Conservation (phyloP, 208 protist genomes). For the Trypanosoma vivax region DNA sequence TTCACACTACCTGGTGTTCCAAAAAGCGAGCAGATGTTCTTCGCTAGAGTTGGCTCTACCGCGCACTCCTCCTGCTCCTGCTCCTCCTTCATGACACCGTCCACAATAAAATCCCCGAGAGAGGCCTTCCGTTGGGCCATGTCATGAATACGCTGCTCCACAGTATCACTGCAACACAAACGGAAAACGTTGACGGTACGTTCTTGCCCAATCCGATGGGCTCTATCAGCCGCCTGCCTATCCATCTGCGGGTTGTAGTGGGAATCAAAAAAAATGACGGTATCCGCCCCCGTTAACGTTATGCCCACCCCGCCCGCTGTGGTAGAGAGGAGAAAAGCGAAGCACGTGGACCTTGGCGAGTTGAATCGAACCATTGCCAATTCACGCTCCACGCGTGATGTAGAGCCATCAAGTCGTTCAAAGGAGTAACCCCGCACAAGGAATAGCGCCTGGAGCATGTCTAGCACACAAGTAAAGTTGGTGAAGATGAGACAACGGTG, state of each 20-base stretch:
- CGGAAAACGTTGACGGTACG: conserved; percentile 93
- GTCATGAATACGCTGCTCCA: conserved; percentile 94
- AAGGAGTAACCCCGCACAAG: conserved; percentile 62
- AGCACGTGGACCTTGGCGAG: conserved; percentile 67
- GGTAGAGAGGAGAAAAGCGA: conserved; percentile 96
- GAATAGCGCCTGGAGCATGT: conserved; percentile 81
- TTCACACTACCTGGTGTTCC: conserved; percentile 18
- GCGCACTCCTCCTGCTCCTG: conserved; percentile 16
- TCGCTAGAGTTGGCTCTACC: conserved; percentile 21
- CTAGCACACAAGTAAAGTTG: conserved; percentile 85
- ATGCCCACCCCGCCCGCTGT: conserved; percentile 97
- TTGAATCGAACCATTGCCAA: conserved; percentile 93
- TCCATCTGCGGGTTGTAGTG: conserved; percentile 99
- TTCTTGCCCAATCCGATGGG: conserved; percentile 95
- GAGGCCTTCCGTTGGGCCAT: conserved; percentile 90
- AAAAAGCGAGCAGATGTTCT: conserved; percentile 55
- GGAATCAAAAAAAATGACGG: conserved; percentile 94
- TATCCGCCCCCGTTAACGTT: conserved; percentile 95
- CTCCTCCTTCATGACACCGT: conserved; percentile 24
- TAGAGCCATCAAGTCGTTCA: conserved; percentile 79
- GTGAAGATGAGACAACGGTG: conserved; percentile 89
- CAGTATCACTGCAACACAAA: conserved; percentile 89
- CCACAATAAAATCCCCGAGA: conserved; percentile 91
- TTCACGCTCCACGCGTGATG: conserved; percentile 82
- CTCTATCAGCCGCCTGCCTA: conserved; percentile 93